Evolutionary conservation across 441 rosid species (phyloP), one percentile per base, ranked within the genome.

Genomic region (Bocquillonia castaneifolia): DNA sequence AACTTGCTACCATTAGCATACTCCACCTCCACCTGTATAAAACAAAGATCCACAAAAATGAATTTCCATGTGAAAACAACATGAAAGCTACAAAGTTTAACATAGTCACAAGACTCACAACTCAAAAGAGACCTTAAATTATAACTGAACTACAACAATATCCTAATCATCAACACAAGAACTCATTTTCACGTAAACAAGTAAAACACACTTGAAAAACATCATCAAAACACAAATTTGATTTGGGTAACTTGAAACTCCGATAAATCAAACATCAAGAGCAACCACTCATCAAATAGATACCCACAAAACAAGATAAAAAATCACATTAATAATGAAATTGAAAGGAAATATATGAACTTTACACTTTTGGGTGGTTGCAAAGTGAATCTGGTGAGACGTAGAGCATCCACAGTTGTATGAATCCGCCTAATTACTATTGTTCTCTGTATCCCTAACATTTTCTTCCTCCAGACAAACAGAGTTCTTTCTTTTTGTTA

Each of bases 1-100:
- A 90, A 88, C 65, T 80, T 85, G 71, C 79, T 76, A 6, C 90
- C 90, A 75, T 92, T 77, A n/a, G 78, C 85, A 79, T 72, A 94
- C 68, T 90, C 99, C 75, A 89, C 80, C 77, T 87, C 93, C 25
- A 89, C 87, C 96, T 93, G 79, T 64, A 76, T 66, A 37, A 51
- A 56, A 20, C n/a, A n/a, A 61, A 22, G 23, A 48, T 17, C 37
- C 62, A 63, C 60, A 20, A 56, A 67, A 53, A 45, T 45, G 14
- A 22, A 44, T 26, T 55, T 12, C n/a, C 3, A 50, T 14, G 44
- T 52, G 10, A 17, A 20, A 52, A 20, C 28, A 14, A 15, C 1
- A 17, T 31, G 8, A 9, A 7, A 23, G 54, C 20, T 29, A 42
- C 29, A 47, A 55, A 29, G 52, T n/a, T 10, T 64, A 28, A 36